Evolutionary conservation across 768 basidiomycete species (phyloP), one percentile per base, ranked within the genome.

Genomic region (Filobasidium wieringae): DNA sequence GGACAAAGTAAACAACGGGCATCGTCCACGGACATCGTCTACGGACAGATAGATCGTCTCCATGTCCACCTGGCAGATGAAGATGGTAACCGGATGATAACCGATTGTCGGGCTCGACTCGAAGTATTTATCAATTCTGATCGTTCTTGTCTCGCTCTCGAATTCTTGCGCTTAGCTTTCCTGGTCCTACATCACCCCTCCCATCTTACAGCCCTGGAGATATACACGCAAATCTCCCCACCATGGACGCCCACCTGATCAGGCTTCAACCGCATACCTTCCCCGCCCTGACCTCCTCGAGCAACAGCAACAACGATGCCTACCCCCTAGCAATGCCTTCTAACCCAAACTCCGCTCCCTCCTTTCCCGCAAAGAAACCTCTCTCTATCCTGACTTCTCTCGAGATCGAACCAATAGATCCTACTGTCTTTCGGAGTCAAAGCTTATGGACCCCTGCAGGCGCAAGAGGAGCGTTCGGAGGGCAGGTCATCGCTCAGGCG

Each of bases 401-500:
- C 30, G 45, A 45, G 9, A 33, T 64, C n/a, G 51, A 52, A 6
- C 47, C 41, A 15, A 40, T 61, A 12, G 50, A 58, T 43, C 53
- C 57, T 8, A 43, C 50, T 34, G 57, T 59, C 45, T 64, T 47
- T 37, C 53, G 53, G 3, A 56, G 57, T 3, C 34, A 39, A 2
- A 49, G 36, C 2, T 9, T 59, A 12, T 53, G 63, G 54, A 58
- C 36, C 7, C 58, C 58, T 5, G 51, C 50, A 12, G 52, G 52
- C 27, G 63, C 60, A 5, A 52, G 71, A 32, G 73, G 73, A 1
- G 71, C 70, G 1, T 74, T 73, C 49, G 73, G 73, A 27, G 73
- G 73, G 7, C 73, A 75, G 63, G 72, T 75, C 51, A 68, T 75
- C 37, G 72, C 63, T 0, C 69, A 71, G 51, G 68, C 70, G 6